Base-by-base conservation (phyloP, 306 rosid genomes). In the Dalbergia cultrata region DNA sequence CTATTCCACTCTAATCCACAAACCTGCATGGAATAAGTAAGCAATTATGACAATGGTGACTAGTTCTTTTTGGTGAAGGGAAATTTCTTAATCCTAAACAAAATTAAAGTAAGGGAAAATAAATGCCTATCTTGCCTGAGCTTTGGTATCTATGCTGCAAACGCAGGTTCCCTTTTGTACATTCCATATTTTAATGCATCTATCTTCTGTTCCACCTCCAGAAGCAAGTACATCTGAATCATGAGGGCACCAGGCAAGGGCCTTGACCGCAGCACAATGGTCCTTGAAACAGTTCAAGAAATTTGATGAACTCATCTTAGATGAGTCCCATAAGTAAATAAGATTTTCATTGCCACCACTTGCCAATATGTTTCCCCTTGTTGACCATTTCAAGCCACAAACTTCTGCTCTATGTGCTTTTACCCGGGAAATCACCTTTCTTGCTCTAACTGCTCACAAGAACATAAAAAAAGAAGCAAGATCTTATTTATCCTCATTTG, bases 231-330 rank as follows among this genome's bases (percentile, higher is more conserved):
- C 62, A 50, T 78, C 66, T 16, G 86, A 87, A 67, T 89, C 90
- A 82, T 89, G 80, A 39, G 97, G 97, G 75, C 97, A 89, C 97
- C 97, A 93, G 0, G 96, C 96, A 22, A 93, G 92, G 9, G 97
- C 92, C 86, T 89, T 93, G 39, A 93, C 94, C 62, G 97, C 94
- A 41, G 96, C 96, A 14, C 66, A 6, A 70, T 93, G 97, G 18
- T 77, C 94, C 12, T 88, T 69, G 66, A 93, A 88, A 67, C 92
- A 62, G 75, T 86, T 76, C 91, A 91, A 84, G 84, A 82, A 89
- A n/a, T 78, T 87, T 13, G 89, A 79, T 3, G 97, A 91, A 73
- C 85, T 82, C 94, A 89, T 89, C 76, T 87, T 93, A 41, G 84
- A 74, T 10, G 85, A 82, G 52, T 93, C 94, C 97, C 97, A 93